Evolutionary conservation across 148 eudicot species (phyloP).

Genomic region (Chenopodium formosanum): DNA sequence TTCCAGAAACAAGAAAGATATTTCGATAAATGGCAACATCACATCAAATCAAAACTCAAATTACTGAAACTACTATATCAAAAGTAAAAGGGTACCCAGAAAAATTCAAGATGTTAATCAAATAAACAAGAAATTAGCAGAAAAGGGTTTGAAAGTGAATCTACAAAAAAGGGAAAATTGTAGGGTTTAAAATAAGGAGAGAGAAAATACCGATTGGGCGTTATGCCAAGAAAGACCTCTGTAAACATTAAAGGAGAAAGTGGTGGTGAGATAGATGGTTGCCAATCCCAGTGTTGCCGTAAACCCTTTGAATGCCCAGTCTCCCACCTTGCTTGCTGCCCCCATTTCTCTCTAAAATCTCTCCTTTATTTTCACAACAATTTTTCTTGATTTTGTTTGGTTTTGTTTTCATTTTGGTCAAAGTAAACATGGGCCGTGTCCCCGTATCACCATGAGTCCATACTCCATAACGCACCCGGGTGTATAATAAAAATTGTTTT

Average conservation of each 20-base stretch:
- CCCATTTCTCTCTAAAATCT: slow-evolving; percentile 37
- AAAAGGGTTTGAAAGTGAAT: background rate
- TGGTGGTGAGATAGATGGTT: slow-evolving; percentile 71
- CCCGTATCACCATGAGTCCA: too few species aligned
- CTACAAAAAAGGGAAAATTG: background rate
- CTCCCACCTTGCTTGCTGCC: slow-evolving; percentile 57
- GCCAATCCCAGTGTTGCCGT: slow-evolving; percentile 74
- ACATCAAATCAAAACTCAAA: background rate
- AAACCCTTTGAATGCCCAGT: slow-evolving; percentile 74
- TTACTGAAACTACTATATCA: background rate
- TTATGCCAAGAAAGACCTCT: slow-evolving; percentile 91
- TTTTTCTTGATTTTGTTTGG: too few species aligned
- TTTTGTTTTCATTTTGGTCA: too few species aligned
- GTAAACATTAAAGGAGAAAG: slow-evolving; percentile 83
- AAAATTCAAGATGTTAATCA: background rate
- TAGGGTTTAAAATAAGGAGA: background rate
- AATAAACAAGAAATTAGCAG: background rate
- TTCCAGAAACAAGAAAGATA: background rate
- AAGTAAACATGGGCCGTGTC: too few species aligned
- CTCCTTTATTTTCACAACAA: too few species aligned
- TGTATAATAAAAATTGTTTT: too few species aligned
- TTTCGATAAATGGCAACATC: background rate
- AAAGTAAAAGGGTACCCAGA: background rate
- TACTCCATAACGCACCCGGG: too few species aligned
- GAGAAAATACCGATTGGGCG: slow-evolving; percentile 48